A percentile compares a stretch with the other conserved stretches of the same genome.
These are phyloP conservation scores for Melampsora abietis-canadensis DNA, from an alignment of 1,284 basidiomycete genomes.

Conservation along the genomic window DNA sequence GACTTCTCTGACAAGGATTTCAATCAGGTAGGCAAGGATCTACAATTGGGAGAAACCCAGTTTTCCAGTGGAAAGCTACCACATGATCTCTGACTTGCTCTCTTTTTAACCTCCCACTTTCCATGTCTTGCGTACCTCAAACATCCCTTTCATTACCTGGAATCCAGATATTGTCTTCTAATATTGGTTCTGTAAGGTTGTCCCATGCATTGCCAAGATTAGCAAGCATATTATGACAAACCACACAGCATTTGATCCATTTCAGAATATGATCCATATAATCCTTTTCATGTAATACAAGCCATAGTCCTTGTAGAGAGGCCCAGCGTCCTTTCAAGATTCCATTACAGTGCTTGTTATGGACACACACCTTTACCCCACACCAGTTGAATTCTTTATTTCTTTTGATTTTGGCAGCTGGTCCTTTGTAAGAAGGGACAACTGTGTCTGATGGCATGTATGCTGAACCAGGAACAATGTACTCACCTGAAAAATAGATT, in stretches of 20 bases:
- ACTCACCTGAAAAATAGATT: constrained; percentile 8
- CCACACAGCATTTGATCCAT: constrained; percentile 13
- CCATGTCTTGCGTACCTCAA: no score
- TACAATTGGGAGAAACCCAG: no score
- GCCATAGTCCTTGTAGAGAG: neutral
- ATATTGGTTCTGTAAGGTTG: neutral
- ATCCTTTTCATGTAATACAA: neutral
- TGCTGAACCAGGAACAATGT: constrained; percentile 16
- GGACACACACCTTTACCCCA: neutral
- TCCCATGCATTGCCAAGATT: constrained; percentile 11
- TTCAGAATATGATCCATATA: constrained; percentile 3
- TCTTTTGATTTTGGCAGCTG: neutral
- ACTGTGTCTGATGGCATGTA: neutral
- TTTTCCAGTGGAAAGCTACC: no score
- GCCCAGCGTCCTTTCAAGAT: constrained; percentile 27
- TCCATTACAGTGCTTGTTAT: constrained; percentile 9
- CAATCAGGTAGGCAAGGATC: no score
- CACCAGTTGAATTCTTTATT: constrained; percentile 26
- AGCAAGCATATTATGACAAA: constrained; percentile 24
- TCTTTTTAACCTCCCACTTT: no score
- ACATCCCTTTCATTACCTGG: no score
- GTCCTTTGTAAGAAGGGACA: constrained; percentile 17
- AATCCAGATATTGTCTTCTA: no score
- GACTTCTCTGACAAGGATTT: no score
- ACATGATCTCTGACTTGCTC: no score